A percentile compares a stretch with the other conserved stretches of the same genome.
These are phyloP conservation scores for Hypholoma sublateritium DNA, from an alignment of 768 basidiomycete genomes.

Conservation along the genomic window DNA sequence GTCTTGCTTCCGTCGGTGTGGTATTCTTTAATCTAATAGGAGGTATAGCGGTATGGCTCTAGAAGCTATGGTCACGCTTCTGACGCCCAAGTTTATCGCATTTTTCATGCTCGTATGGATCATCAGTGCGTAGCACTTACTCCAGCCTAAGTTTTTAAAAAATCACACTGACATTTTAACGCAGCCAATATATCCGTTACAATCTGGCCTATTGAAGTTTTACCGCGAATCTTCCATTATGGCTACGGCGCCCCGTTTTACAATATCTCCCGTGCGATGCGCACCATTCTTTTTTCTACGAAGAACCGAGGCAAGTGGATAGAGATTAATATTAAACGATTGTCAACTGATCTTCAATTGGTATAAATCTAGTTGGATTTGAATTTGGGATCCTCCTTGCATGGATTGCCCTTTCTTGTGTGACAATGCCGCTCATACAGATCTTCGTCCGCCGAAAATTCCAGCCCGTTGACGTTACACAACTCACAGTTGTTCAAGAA, in stretches of 20 bases:
- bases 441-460: constrained; percentile 9
- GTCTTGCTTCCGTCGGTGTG: constrained; percentile 12
- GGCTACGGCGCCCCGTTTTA: constrained; percentile 68
- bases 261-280: constrained; percentile 54
- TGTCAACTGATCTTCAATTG: too few relatives aligned
- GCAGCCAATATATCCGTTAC: constrained; percentile 59
- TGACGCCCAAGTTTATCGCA: constrained; percentile 51
- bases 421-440: constrained; percentile 20
- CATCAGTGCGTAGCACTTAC: constrained; percentile 42
- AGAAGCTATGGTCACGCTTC: constrained; percentile 55
- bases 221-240: constrained; percentile 55
- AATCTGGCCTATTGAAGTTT: constrained; percentile 49
- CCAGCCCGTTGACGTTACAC: not conserved
- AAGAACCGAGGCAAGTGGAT: constrained; percentile 48
- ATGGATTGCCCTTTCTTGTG: constrained; percentile 38
- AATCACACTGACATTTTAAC: not conserved
- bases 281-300: constrained; percentile 58
- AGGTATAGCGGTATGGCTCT: constrained; percentile 56
- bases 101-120: constrained; percentile 69
- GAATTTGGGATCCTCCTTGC: constrained; percentile 57
- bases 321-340: not conserved
- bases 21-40: not conserved
- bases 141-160: not conserved
- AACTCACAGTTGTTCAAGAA: not conserved
- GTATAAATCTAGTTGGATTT: constrained; percentile 44